Evolutionary conservation across 176 grass and related monocot species (phyloP).

Genomic region (Hordeum marinum): DNA sequence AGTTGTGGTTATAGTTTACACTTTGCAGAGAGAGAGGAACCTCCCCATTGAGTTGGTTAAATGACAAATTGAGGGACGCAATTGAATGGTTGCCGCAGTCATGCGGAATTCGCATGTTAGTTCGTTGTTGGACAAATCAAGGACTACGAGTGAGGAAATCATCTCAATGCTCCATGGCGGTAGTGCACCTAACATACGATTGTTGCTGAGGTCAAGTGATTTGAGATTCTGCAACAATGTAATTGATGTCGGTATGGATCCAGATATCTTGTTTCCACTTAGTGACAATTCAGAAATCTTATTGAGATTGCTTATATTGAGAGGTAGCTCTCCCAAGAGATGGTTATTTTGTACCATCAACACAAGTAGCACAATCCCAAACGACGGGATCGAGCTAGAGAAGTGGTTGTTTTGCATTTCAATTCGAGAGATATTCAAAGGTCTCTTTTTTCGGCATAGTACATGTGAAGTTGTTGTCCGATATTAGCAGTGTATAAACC

Average conservation of each 20-base stretch:
- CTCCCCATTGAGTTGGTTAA: constrained; percentile 53
- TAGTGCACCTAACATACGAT: constrained; percentile 43
- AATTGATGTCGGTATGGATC: background rate
- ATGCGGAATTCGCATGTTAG: constrained; percentile 38
- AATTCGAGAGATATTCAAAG: too few relatives aligned
- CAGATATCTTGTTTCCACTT: background rate
- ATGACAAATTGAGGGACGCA: too few relatives aligned
- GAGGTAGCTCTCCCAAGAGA: too few relatives aligned
- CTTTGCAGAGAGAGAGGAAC: constrained; percentile 36
- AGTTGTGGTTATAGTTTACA: constrained; percentile 38
- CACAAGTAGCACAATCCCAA: too few relatives aligned
- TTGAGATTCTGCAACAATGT: background rate
- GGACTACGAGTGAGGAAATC: constrained; percentile 8
- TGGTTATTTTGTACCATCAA: too few relatives aligned
- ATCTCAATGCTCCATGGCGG: constrained; percentile 6
- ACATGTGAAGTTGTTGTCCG: too few relatives aligned
- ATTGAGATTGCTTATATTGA: too few relatives aligned
- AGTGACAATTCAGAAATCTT: too few relatives aligned
- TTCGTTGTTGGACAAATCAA: constrained; percentile 50
- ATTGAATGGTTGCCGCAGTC: background rate
- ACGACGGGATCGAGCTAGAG: too few relatives aligned
- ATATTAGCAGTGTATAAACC: too few relatives aligned
- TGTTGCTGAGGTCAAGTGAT: background rate
- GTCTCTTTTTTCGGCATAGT: too few relatives aligned
- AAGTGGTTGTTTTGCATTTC: too few relatives aligned